Base-by-base conservation (phyloP, 2,329 filamentous ascomycete species). In the Botryotinia globosa region DNA sequence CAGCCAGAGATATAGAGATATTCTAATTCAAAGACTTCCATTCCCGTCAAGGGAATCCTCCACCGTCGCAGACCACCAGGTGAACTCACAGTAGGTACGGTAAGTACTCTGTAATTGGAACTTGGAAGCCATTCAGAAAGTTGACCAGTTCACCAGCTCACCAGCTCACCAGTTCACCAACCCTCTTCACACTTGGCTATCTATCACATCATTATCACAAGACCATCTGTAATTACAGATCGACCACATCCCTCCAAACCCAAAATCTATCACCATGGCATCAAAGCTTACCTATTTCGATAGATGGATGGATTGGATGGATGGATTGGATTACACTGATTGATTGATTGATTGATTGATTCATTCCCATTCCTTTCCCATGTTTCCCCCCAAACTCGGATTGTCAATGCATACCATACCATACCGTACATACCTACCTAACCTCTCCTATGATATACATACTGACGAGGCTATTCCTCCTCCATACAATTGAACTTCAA, bases 361-460 rank as follows among this genome's bases (percentile, higher is more conserved):
- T 59, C 29, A 48, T 48, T 34, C 51, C 51, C 12, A 34, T 51
- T 37, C 29, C 42, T n/a, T 20, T 37, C 29, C 48, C 63, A 66
- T 34, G 18, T 51, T 65, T 48, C 63, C n/a, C 29, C 29, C 61
- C 16, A 39, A 64, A 32, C 39, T 44, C 39, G n/a, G 34, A 51
- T 66, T 25, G 64, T 37, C 64, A 51, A 66, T 51, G 64, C 64
- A 66, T 51, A 39, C 29, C 42, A 51, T 51, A 39, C 29, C 42
- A 42, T 63, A 29, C 7, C 61, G n/a, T n/a, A n/a, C 42, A 66
- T 51, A 37, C 29, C 42, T 63, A 29, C 7, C 61, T 29, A 16
- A 44, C 25, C 37, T 37, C 20, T 63, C 14, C 14, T 44, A 42
- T n/a, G n/a, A n/a, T n/a, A n/a, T n/a, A n/a, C n/a, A n/a, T 42